Evolutionary conservation across 2,329 filamentous ascomycete genomes (phyloP), one percentile per base, ranked within the genome.

Genomic region (Myriosclerotinia curreyana): DNA sequence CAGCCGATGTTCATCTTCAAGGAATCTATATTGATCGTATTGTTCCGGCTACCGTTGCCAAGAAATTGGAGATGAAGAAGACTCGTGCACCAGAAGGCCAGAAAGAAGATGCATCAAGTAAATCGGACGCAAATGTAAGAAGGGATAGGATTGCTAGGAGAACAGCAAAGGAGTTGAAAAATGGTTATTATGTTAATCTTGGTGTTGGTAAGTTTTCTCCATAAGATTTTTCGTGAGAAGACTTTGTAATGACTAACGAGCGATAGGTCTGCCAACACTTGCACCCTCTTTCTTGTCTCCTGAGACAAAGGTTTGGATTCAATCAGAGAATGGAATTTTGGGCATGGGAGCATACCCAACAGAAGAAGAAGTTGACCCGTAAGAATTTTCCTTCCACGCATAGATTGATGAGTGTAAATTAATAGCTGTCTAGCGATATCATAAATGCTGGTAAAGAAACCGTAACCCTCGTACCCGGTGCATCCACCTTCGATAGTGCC

Each of bases 361-460:
- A 1, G 83, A 86, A 67, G 86, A 86, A 1, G 80, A 90, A 66
- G 83, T 91, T 54, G 91, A 95, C 73, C 78, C 88, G 64, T 66
- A 49, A 31, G 55, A n/a, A 36, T 15, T 40, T 14, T 38, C n/a
- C 3, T 40, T 31, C 15, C 11, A n/a, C 38, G 1, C 4, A 34
- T 20, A 3, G 40, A 20, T 17, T 8, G 8, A 17, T 36, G 8
- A 20, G 4, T 0, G 4, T 20, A 2, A 17, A 31, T 14, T 65
- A 42, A 65, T 7, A 22, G 11, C 15, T 1, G 17, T 4, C 14
- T 12, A 66, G 64, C 14, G 90, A 93, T 71, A 85, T 92, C 68
- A 88, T 95, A 78, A 95, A 95, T 70, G 91, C 91, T 0, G 91
- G 91, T 64, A 95, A 95, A 74, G 91, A 95, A 75, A 95, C 91